A percentile compares a stretch with the other conserved stretches of the same genome.
phyloP scores from a whole-genome alignment of 164 flowering plant species.

The Magnolia changhungtana region DNA sequence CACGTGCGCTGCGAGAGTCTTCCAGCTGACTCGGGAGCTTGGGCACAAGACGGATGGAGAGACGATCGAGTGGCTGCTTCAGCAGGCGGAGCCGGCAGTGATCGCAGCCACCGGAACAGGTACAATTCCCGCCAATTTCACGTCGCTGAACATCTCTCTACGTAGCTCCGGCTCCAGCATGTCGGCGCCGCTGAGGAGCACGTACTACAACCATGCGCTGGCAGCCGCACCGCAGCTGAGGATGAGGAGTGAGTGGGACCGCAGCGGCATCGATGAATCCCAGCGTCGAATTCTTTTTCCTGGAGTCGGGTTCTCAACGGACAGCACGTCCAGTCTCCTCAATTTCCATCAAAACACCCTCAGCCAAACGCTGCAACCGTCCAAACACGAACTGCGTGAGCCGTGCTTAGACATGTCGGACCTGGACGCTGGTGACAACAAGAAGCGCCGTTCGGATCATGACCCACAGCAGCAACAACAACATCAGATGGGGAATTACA shows the following conservation, averaged over 20 bases:
- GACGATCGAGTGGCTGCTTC: constrained; percentile 77
- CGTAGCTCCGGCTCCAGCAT: constrained; percentile 60
- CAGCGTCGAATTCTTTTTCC: constrained; percentile 31
- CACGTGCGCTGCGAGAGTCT: constrained; percentile 78
- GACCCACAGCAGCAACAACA: constrained; percentile 36
- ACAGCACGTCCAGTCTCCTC: constrained; percentile 17
- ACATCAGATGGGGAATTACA: constrained; percentile 54
- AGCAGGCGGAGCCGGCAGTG: constrained; percentile 83
- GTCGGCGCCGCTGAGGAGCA: constrained; percentile 45
- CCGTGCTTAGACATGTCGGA: constrained; percentile 40
- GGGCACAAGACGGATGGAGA: constrained; percentile 85
- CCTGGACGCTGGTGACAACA: constrained; percentile 24
- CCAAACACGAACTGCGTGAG: constrained; percentile 48
- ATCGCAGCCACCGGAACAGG: constrained; percentile 90
- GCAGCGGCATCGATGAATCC: background rate
- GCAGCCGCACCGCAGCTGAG: constrained; percentile 25
- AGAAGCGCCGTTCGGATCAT: constrained; percentile 44
- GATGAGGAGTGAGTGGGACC: constrained; percentile 39
- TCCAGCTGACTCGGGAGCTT: constrained; percentile 63
- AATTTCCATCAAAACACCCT: constrained; percentile 29
- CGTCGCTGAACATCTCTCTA: constrained; percentile 64
- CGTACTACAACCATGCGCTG: constrained; percentile 35
- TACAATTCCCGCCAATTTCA: constrained; percentile 78
- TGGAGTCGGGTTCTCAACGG: constrained; percentile 24
- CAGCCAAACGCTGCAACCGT: constrained; percentile 21